These are phyloP conservation scores for Rosa chinensis DNA, from an alignment of 306 rosid genomes.

Conservation along the genomic window DNA sequence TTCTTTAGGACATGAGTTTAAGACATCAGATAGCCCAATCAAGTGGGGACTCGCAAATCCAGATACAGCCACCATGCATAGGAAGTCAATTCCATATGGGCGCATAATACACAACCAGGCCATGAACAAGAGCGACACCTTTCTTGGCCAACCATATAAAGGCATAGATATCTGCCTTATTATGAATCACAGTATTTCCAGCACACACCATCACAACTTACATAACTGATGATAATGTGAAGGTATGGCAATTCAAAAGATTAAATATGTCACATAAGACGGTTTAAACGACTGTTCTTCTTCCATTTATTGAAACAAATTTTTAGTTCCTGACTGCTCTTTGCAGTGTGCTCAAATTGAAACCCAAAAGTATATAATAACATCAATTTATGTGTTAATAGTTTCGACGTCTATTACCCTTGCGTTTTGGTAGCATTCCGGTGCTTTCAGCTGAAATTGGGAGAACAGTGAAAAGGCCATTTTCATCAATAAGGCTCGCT, in stretches of 20 bases:
- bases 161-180: background rate
- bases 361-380: background rate
- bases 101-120: background rate
- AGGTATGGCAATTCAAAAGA: background rate
- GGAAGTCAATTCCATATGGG: background rate
- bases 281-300: background rate
- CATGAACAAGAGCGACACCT: background rate
- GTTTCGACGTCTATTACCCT: constrained; percentile 42
- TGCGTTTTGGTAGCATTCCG: constrained; percentile 65
- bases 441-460: constrained; percentile 82
- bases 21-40: background rate
- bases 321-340: background rate
- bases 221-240: background rate
- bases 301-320: background rate
- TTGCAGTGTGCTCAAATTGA: background rate
- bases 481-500: constrained; percentile 35
- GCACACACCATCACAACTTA: background rate
- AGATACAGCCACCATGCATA: background rate
- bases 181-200: background rate
- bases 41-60: background rate
- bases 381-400: background rate
- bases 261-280: background rate
- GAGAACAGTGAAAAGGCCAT: constrained; percentile 39
- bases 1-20: background rate
- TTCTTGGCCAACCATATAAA: background rate